Percentiles rank a stretch among this genome's conserved stretches.
Evolutionary conservation across 177 flowering plant species (phyloP).

Genomic region (Tripterygium wilfordii): DNA sequence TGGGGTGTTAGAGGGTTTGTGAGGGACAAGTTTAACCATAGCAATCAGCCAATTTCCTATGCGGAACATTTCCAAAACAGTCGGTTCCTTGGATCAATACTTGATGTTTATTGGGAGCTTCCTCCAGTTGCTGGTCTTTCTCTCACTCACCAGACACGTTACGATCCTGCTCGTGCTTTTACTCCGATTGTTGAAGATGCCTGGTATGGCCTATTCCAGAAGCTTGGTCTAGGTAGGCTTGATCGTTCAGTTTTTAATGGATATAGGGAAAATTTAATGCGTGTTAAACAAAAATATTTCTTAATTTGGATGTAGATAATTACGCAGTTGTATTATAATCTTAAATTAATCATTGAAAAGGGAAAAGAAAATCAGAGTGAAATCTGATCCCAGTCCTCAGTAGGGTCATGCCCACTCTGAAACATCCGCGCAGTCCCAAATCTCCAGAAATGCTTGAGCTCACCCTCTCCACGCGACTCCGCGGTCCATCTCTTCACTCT

Average conservation of each 20-base stretch:
- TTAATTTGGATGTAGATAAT: too few species aligned
- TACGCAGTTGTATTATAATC: too few species aligned
- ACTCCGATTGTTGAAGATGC: constrained; percentile 91
- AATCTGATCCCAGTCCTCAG: too few species aligned
- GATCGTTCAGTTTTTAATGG: constrained; percentile 91
- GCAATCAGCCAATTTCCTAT: constrained; percentile 56
- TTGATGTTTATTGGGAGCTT: constrained; percentile 95
- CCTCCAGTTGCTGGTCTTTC: constrained; percentile 99
- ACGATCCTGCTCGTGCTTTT: constrained; percentile 83
- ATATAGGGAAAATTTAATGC: too few species aligned
- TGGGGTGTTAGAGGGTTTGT: constrained; percentile 95
- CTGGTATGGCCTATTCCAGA: constrained; percentile 67
- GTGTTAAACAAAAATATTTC: too few species aligned
- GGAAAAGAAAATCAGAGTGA: too few species aligned
- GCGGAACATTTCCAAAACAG: constrained; percentile 75
- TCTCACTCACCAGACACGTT: constrained; percentile 94
- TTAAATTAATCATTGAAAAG: too few species aligned
- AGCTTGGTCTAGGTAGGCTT: constrained; percentile 63
- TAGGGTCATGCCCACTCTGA: not conserved
- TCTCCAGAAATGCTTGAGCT: constrained; percentile 35
- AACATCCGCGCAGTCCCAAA: not conserved
- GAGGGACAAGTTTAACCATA: constrained; percentile 88
- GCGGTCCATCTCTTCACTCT: constrained; percentile 21
- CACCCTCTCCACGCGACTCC: constrained; percentile 32
- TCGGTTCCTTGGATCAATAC: constrained; percentile 81